Conservation (phyloP, 2,329 filamentous ascomycete species). For the Didymella arachidicola region DNA sequence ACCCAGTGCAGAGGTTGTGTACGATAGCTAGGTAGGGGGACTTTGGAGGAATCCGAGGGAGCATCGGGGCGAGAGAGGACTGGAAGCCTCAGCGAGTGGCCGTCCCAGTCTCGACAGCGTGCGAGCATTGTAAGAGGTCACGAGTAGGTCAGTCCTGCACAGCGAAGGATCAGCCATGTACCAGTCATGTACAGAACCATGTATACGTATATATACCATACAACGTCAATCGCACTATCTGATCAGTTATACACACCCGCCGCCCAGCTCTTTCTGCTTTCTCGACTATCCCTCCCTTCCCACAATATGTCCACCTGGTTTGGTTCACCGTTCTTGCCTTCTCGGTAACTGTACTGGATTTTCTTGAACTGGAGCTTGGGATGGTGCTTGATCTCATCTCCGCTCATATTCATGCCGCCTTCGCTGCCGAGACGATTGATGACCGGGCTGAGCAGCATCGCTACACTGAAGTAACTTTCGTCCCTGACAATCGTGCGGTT, state of each 20-base stretch:
- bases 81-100: background rate
- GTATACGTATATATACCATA: constrained; percentile 16
- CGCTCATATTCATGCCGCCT: constrained; percentile 38
- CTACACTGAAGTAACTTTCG: constrained; percentile 38
- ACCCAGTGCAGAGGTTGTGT: background rate
- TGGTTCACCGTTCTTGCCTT: constrained; percentile 35
- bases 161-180: background rate
- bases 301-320: constrained; percentile 40
- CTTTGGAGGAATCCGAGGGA: background rate
- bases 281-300: constrained; percentile 31
- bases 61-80: background rate
- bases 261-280: constrained; percentile 35
- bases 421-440: constrained; percentile 32
- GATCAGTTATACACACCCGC: constrained; percentile 33
- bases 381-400: constrained; percentile 41
- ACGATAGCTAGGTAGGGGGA: background rate
- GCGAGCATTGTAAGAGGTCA: background rate
- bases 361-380: constrained; percentile 35
- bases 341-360: constrained; percentile 40
- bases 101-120: background rate
- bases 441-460: constrained; percentile 40
- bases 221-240: constrained; percentile 1
- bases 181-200: constrained; percentile 18
- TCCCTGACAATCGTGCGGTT: constrained; percentile 41
- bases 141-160: background rate